Evolutionary conservation across 1,139 yeast species (phyloP), one percentile per base, ranked within the genome.

Genomic region (Protomyces gravidus): DNA sequence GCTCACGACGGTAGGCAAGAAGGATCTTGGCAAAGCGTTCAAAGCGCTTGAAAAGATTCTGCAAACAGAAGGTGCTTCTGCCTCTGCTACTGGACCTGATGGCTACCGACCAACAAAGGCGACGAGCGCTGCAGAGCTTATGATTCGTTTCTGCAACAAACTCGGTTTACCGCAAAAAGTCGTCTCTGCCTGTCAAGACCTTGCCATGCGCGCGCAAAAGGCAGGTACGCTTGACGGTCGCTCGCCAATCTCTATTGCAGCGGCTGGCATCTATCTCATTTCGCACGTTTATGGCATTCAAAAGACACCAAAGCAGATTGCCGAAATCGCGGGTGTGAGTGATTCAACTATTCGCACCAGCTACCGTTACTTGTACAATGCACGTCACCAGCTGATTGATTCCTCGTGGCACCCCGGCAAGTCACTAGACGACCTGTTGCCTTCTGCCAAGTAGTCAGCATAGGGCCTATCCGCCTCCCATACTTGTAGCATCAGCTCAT

Each of bases 331-430:
- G n/a, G 98, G 97, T 65, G 98, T 92, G 21, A 87, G 96, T 69
- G 98, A 92, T 70, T 97, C 97, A 66, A 92, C 98, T 0, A 92
- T 92, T 68, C 89, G 92, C 72, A 89, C 97, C 2, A 85, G 95
- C 52, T 92, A 89, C 71, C 87, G 87, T 72, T 84, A 85, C 50
- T 76, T 92, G 75, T 85, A 81, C 70, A 90, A 51, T 17, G 60
- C 52, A 17, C 60, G 60, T 6, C 48, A 55, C 5, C 39, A 42
- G 36, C 58, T 60, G 4, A 46, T 60, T n/a, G 59, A 55, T 45
- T 30, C 48, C 49, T 36, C 32, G 23, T 55, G 59, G 59, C 47
- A 40, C 36, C 46, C 50, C 11, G 58, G 58, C 11, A 40, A 50
- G 40, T 42, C 40, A 5, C 28, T 53, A 5, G 58, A 53, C 19